These are phyloP conservation scores for Thamnidium elegans DNA, from an alignment of 192 early-diverging fungal genomes.

Conservation along the genomic window DNA sequence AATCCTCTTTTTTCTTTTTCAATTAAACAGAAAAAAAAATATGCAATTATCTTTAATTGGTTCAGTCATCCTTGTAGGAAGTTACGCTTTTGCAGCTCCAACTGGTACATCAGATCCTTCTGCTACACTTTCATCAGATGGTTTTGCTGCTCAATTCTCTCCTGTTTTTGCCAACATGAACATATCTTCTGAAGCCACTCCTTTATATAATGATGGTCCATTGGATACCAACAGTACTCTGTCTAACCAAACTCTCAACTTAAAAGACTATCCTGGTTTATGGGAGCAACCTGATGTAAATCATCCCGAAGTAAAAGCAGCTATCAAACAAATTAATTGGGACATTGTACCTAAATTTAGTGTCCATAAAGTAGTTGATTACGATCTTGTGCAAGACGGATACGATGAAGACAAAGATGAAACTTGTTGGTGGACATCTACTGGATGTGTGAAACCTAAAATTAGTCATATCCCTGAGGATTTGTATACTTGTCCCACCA, in stretches of 20 bases:
- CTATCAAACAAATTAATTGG: slow-evolving; percentile 24
- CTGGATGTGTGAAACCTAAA: slow-evolving; percentile 20
- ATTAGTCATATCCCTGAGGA: slow-evolving; percentile 26
- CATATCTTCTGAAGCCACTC: slow-evolving; percentile 18
- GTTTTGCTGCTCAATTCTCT: slow-evolving; percentile 21
- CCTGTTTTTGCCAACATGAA: slow-evolving; percentile 7
- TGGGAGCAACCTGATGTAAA: slow-evolving; percentile 30
- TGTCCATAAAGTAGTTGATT: slow-evolving; percentile 12
- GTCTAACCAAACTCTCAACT: slow-evolving; percentile 2
- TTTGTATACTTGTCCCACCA: slow-evolving; percentile 3
- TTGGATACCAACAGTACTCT: slow-evolving; percentile 4
- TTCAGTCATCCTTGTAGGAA: not conserved
- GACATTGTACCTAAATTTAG: slow-evolving; percentile 25
- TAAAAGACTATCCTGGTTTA: slow-evolving; percentile 19
- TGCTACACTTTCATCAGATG: not conserved
- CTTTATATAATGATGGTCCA: slow-evolving; percentile 16
- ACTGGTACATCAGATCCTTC: not conserved
- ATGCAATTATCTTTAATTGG: slow-evolving; percentile 15
- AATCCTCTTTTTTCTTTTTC: no score
- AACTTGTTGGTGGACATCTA: slow-evolving; percentile 21
- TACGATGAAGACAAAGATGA: slow-evolving; percentile 1
- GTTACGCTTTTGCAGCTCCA: slow-evolving; percentile 1
- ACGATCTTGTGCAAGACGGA: slow-evolving; percentile 19
- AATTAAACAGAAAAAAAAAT: not conserved
- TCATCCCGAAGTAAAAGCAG: slow-evolving; percentile 20